Percentiles rank a stretch among this genome's conserved stretches.
Conservation (phyloP, 2,329 filamentous ascomycete species). For the Pseudopyrenochaeta lycopersici region DNA sequence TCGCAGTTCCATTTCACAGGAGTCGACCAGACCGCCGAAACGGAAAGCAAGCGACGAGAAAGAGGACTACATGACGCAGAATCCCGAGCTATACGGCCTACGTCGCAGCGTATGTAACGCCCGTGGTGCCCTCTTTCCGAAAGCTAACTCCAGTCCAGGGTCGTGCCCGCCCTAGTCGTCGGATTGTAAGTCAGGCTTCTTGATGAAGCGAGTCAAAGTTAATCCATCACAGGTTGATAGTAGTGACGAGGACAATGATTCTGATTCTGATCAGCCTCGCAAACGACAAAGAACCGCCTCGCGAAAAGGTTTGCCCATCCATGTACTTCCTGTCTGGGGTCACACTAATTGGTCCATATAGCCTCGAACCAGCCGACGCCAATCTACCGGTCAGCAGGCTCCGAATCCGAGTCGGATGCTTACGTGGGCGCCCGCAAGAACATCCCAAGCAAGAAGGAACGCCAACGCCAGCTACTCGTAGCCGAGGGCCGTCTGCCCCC, state of each 20-base stretch:
- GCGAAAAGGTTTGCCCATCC: constrained; percentile 64
- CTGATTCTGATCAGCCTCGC: constrained; percentile 64
- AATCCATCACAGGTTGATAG: constrained; percentile 63
- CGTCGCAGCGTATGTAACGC: constrained; percentile 80
- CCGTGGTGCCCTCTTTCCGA: constrained; percentile 9
- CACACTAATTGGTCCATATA: constrained; percentile 61
- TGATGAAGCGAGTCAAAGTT: constrained; percentile 21
- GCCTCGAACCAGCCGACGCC: constrained; percentile 60
- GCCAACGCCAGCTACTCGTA: constrained; percentile 73
- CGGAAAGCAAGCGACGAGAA: constrained; percentile 72
- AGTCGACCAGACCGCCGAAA: constrained; percentile 72
- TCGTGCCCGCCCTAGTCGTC: constrained; percentile 69
- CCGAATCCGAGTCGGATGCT: constrained; percentile 67
- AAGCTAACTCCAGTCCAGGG: constrained; percentile 56
- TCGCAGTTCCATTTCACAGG: constrained; percentile 73
- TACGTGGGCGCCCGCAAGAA: constrained; percentile 81
- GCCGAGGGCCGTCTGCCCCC: constrained; percentile 69
- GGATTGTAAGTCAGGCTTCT: constrained; percentile 60
- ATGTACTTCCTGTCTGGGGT: constrained; percentile 17
- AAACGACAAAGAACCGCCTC: constrained; percentile 75
- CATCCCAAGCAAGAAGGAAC: constrained; percentile 75
- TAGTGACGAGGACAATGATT: constrained; percentile 74
- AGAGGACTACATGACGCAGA: constrained; percentile 86
- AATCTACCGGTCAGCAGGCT: constrained; percentile 67
- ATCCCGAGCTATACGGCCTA: constrained; percentile 94